Evolutionary conservation across 345 rosid species (phyloP), one percentile per base, ranked within the genome.

Genomic region (Triadica sebifera): DNA sequence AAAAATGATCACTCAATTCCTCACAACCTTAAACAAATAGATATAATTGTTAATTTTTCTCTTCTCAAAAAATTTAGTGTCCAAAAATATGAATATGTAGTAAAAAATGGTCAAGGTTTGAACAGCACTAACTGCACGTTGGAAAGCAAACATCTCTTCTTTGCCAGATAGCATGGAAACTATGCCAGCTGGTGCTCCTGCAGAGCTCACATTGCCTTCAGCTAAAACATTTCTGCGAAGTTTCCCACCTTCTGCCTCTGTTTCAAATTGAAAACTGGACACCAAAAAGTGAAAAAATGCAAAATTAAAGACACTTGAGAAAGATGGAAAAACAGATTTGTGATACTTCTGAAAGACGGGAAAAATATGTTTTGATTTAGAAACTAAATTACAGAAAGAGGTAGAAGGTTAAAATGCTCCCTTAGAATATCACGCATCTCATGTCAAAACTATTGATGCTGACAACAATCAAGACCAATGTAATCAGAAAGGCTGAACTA

Each of bases 121-220:
- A 75, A 74, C 19, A 72, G 41, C 25, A 84, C 93, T 90, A 77
- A 94, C 98, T 0, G 97, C 97, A 74, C 97, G 82, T 22, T 86
- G 89, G 82, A 94, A 94, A 64, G 98, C 97, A 86, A 94, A 94
- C 88, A 87, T 87, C 79, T 94, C 98, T 70, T 92, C 98, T 83
- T 88, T 88, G 46, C 97, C 93, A 34, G 95, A 90, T 56, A 92
- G 81, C 93, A 91, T 87, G 47, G 92, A 88, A 24, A 86, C 82
- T 8, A 94, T 92, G 37, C 90, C 85, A 76, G 86, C 43, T 7
- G 95, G 89, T 56, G 89, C 79, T 43, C 91, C 97, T 70, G 84
- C 95, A 22, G 91, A 83, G 68, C 94, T 81, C 74, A 86, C 87
- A 75, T 70, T 86, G 70, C 90, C 98, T 86, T 88, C 91, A 41